Conservation (phyloP, 495 filamentous ascomycete species). For the Aspergillus saccharolyticus region DNA sequence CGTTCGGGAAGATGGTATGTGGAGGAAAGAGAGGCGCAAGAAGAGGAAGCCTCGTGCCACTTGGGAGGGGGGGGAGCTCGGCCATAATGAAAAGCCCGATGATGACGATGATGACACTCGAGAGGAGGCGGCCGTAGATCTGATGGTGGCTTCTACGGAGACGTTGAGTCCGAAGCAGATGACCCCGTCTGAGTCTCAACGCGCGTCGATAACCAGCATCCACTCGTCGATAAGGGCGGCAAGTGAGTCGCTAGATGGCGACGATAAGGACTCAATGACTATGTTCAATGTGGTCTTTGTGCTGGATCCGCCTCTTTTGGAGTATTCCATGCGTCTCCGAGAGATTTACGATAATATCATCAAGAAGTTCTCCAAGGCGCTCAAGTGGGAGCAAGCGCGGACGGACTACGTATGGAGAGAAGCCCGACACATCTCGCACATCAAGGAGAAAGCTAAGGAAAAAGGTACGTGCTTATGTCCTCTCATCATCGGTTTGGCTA, state of each 20-base stretch:
- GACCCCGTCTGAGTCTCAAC: slow-evolving; percentile 30
- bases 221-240: slow-evolving; percentile 29
- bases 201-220: slow-evolving; percentile 36
- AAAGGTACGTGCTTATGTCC: slow-evolving; percentile 48
- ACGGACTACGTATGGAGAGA: slow-evolving; percentile 86
- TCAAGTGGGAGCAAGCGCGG: slow-evolving; percentile 86
- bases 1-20: slow-evolving; percentile 76
- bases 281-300: slow-evolving; percentile 99
- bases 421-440: slow-evolving; percentile 65
- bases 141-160: slow-evolving; percentile 32
- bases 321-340: slow-evolving; percentile 66
- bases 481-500: neutral
- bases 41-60: slow-evolving; percentile 42
- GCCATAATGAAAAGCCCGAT: slow-evolving; percentile 37
- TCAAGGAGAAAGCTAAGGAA: slow-evolving; percentile 76
- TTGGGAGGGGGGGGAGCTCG: slow-evolving; percentile 38
- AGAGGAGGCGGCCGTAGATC: slow-evolving; percentile 14
- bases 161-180: slow-evolving; percentile 24
- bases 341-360: slow-evolving; percentile 84
- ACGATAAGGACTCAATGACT: slow-evolving; percentile 65
- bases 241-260: slow-evolving; percentile 43
- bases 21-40: slow-evolving; percentile 69
- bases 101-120: slow-evolving; percentile 39
- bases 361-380: slow-evolving; percentile 81
- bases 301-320: slow-evolving; percentile 68